Percentiles rank a stretch among this genome's conserved stretches.
Conservation (phyloP, 495 filamentous ascomycete species). For the Sphaerosporella brunnea region DNA sequence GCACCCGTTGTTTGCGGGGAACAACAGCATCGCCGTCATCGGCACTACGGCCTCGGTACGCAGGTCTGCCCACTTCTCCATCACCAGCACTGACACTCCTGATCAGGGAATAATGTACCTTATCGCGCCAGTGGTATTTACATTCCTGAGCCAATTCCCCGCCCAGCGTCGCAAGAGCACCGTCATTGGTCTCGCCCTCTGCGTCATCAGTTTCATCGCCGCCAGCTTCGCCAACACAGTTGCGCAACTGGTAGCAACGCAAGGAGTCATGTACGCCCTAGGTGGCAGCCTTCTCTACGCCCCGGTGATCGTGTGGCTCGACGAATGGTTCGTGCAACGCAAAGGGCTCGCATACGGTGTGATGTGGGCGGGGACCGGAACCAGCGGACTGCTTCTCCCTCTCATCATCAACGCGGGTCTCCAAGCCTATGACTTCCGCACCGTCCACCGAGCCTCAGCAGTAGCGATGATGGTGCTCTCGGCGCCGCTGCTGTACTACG, state of each 20-base stretch:
- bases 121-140: conserved; percentile 28
- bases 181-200: conserved; percentile 28
- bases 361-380: conserved; percentile 35
- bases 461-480: conserved; percentile 33
- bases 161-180: conserved; percentile 18
- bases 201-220: conserved; percentile 29
- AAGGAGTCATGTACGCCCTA: conserved; percentile 37
- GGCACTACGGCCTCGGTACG: conserved; percentile 30
- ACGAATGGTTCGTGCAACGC: conserved; percentile 39
- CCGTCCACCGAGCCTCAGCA: conserved; percentile 32
- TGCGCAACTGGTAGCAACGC: conserved; percentile 33
- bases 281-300: conserved; percentile 34
- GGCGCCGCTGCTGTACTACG: conserved; percentile 37
- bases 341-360: conserved; percentile 41
- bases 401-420: conserved; percentile 17
- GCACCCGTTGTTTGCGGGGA: conserved; percentile 31
- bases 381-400: conserved; percentile 29
- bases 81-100: background rate
- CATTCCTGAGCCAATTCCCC: conserved; percentile 22
- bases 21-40: conserved; percentile 32
- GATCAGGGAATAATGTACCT: conserved; percentile 33
- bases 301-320: conserved; percentile 34
- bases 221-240: conserved; percentile 33
- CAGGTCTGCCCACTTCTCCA: conserved; percentile 16
- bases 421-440: background rate